phyloP scores from a whole-genome alignment of 345 rosid genomes.

The Mangifera indica region DNA sequence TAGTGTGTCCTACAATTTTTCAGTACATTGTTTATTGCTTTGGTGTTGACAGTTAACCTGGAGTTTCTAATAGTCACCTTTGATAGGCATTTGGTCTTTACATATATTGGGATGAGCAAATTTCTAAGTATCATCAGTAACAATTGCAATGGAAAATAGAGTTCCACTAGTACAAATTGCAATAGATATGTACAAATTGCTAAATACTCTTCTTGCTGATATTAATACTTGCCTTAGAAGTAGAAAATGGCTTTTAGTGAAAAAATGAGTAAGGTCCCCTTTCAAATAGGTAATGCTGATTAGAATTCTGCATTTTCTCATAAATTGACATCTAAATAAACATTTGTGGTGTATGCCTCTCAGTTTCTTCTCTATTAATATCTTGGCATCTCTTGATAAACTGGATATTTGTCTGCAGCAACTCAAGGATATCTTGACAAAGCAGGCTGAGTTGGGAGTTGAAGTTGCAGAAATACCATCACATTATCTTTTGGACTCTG shows the following conservation, averaged over 20 bases:
- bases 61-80: neutral
- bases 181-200: neutral
- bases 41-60: neutral
- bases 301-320: neutral
- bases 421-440: slow-evolving; percentile 80
- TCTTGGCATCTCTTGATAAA: neutral
- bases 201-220: neutral
- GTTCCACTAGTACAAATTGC: neutral
- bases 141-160: no score
- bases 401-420: slow-evolving; percentile 49
- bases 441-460: slow-evolving; percentile 88
- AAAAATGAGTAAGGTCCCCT: neutral
- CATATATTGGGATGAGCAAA: neutral
- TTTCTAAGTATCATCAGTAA: no score
- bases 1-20: neutral
- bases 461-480: slow-evolving; percentile 93
- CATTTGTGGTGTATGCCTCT: neutral
- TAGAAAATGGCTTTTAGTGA: neutral
- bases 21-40: neutral
- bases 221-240: neutral
- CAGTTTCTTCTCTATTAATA: neutral
- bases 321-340: no score
- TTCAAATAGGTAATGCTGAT: neutral
- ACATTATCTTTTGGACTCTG: slow-evolving; percentile 53
- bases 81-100: neutral